Evolutionary conservation across 257 asterid genomes (phyloP).

Genomic region (Solanum pinnatisectum): DNA sequence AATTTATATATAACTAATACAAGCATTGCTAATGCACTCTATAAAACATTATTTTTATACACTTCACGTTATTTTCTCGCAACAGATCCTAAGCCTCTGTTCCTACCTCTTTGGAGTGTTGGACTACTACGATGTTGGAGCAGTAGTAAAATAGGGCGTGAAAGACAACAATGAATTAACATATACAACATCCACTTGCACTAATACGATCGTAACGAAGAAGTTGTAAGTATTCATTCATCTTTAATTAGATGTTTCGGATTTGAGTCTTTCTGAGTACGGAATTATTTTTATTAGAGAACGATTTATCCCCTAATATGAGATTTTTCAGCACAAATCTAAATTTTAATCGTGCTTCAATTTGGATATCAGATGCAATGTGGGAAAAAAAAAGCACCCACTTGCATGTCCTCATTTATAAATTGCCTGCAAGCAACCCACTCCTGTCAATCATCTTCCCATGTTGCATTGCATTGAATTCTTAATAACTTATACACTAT

Average conservation of each 20-base stretch:
- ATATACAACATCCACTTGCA: neutral
- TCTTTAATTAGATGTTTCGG: rapidly evolving
- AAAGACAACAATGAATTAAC: neutral
- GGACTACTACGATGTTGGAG: neutral
- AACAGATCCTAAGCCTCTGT: neutral
- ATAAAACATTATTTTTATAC: too few species aligned
- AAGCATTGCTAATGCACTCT: too few species aligned
- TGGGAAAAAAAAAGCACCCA: too few species aligned
- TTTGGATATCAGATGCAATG: rapidly evolving
- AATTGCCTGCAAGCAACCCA: neutral
- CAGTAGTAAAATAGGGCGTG: neutral
- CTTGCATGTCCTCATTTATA: neutral
- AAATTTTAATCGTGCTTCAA: too few species aligned
- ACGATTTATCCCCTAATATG: neutral
- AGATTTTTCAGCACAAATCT: rapidly evolving
- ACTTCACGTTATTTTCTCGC: neutral
- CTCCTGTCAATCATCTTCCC: neutral
- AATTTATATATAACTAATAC: too few species aligned
- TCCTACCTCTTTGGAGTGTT: neutral
- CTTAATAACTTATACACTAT: neutral
- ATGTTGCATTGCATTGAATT: neutral
- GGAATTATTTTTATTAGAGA: rapidly evolving
- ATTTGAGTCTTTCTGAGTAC: too few species aligned
- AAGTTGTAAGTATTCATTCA: too few species aligned
- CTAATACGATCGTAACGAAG: neutral